Evolutionary conservation across 2,329 filamentous ascomycete genomes (phyloP), one percentile per base, ranked within the genome.

Genomic region (Apiospora saccharicola): DNA sequence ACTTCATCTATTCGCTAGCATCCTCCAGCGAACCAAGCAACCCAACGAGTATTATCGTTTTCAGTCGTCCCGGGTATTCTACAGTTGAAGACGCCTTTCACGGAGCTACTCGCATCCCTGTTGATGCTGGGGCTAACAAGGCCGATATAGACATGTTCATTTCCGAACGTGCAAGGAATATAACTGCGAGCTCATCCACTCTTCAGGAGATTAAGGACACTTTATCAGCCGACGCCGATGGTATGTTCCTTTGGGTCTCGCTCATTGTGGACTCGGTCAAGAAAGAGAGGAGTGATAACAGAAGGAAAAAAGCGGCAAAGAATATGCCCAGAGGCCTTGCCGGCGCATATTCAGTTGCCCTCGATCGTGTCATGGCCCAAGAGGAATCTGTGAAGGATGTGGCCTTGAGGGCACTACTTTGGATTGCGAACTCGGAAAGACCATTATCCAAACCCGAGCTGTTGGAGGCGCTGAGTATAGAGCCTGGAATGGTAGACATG

Each of bases 211-310:
- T 68, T 44, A 49, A 34, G 24, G 12, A 0, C 67, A 37, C 10
- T 4, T 8, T 68, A 34, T 46, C 67, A 0, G 30, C 4, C 13
- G 16, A 49, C 16, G 67, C 67, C 14, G 67, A 24, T 10, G 67
- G 67, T 7, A 49, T 68, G 67, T 68, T 68, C 6, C 67, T 68
- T 3, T 68, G 67, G 67, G 67, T 49, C 3, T n/a, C 14, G 16
- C 67, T 68, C 24, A 44, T n/a, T 5, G 37, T 68, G 14, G 30
- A 68, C 43, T 46, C 26, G 3, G 8, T 68, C 43, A 68, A 49
- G 44, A 47, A 30, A 13, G 22, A 68, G 16, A 22, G 67, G 6
- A 68, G 3, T 0, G 26, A 46, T 8, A 68, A 49, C 16, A 46
- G 37, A 37, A 49, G 43, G n/a, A 46, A n/a, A 24, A 0, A n/a